These are phyloP conservation scores for Penicillium sp. DNA, from an alignment of 2,329 filamentous ascomycete genomes.

Conservation along the genomic window DNA sequence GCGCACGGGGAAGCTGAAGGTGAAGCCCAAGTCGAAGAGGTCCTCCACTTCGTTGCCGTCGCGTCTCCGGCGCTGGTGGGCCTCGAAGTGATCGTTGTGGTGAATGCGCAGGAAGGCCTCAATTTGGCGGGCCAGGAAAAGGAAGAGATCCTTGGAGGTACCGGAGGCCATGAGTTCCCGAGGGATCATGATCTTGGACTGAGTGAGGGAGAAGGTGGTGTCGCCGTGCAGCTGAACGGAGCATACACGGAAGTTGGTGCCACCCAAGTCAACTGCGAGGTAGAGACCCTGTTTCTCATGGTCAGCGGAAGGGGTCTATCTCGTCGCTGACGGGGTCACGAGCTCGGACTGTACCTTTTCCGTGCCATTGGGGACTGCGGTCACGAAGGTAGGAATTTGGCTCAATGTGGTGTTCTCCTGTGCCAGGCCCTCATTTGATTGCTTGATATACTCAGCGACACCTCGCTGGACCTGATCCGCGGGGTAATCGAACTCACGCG, in stretches of 20 bases:
- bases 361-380: conserved; percentile 91
- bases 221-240: conserved; percentile 92
- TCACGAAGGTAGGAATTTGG: conserved; percentile 97
- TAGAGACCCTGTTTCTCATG: conserved; percentile 71
- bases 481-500: conserved; percentile 81
- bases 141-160: conserved; percentile 82
- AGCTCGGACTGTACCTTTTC: conserved; percentile 71
- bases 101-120: conserved; percentile 83
- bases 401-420: conserved; percentile 79
- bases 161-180: conserved; percentile 86
- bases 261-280: conserved; percentile 94
- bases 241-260: conserved; percentile 97
- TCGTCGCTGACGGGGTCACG: neutral
- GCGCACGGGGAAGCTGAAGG: conserved; percentile 95
- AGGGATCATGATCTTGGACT: conserved; percentile 89
- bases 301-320: conserved; percentile 17
- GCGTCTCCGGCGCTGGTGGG: conserved; percentile 65
- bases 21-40: conserved; percentile 94
- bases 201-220: conserved; percentile 90
- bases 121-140: conserved; percentile 90
- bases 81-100: conserved; percentile 82
- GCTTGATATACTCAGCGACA: conserved; percentile 80
- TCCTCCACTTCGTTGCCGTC: conserved; percentile 69
- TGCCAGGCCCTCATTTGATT: conserved; percentile 84
- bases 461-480: conserved; percentile 76